A percentile compares a stretch with the other conserved stretches of the same genome.
These are phyloP conservation scores for Penicillium sp. DNA, from an alignment of 2,329 filamentous ascomycete genomes.

Conservation along the genomic window DNA sequence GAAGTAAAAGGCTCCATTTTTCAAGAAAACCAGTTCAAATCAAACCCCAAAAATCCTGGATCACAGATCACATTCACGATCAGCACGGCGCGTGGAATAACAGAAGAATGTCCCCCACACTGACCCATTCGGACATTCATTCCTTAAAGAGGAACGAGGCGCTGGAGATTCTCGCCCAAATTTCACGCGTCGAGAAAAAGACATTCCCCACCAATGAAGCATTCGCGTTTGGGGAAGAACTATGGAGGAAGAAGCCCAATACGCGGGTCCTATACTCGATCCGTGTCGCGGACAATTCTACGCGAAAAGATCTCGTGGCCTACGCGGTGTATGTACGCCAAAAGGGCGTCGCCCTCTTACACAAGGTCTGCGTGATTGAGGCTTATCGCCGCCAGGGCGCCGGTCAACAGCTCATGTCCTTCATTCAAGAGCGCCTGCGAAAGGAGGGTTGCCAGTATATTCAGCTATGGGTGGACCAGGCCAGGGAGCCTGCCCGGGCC, in stretches of 20 bases:
- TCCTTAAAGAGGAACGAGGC: conserved; percentile 38
- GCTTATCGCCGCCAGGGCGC: conserved; percentile 50
- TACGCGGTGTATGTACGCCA: conserved; percentile 52
- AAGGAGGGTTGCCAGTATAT: conserved; percentile 52
- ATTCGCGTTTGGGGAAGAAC: conserved; percentile 50
- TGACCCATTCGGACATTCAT: conserved; percentile 40
- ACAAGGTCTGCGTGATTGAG: conserved; percentile 55
- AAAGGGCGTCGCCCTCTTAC: conserved; percentile 49
- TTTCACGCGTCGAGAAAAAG: conserved; percentile 50
- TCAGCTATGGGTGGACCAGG: conserved; percentile 56
- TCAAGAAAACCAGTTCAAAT: background rate
- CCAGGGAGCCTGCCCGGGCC: conserved; percentile 45
- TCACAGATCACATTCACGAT: conserved; percentile 3
- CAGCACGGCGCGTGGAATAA: conserved; percentile 3
- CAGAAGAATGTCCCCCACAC: conserved; percentile 18
- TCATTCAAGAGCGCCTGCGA: conserved; percentile 45
- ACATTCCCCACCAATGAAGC: conserved; percentile 54
- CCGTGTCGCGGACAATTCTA: conserved; percentile 13
- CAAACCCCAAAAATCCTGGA: background rate
- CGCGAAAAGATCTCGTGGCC: conserved; percentile 37
- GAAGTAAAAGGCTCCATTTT: background rate
- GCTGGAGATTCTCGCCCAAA: conserved; percentile 37
- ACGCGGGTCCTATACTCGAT: conserved; percentile 45
- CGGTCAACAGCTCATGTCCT: conserved; percentile 47
- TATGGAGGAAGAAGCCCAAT: conserved; percentile 52